phyloP scores from a whole-genome alignment of 768 basidiomycete species.

The Rhodosporidiobolus odoratus region DNA sequence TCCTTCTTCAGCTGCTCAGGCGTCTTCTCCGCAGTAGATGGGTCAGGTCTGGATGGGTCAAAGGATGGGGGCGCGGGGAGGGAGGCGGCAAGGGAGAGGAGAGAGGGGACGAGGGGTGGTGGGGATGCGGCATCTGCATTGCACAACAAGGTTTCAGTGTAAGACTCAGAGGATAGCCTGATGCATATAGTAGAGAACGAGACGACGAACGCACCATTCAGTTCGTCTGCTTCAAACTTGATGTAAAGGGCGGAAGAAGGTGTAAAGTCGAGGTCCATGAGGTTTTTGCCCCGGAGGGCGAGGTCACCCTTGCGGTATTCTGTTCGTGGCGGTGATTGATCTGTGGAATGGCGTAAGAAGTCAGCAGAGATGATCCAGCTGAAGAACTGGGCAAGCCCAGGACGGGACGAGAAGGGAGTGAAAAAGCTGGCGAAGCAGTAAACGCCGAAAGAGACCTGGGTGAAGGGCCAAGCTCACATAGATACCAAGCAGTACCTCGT shows the following conservation, averaged over 20 bases:
- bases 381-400: background rate
- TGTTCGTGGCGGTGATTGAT: slow-evolving; percentile 73
- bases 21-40: background rate
- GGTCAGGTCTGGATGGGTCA: slow-evolving; percentile 38
- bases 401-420: background rate
- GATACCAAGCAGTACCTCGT: slow-evolving; percentile 71
- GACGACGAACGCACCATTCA: slow-evolving; percentile 31
- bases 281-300: slow-evolving; percentile 60
- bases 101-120: slow-evolving; percentile 60
- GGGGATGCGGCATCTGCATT: slow-evolving; percentile 54
- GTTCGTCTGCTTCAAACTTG: slow-evolving; percentile 62
- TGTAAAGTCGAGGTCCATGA: slow-evolving; percentile 67
- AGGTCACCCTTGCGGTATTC: slow-evolving; percentile 79
- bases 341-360: slow-evolving; percentile 47
- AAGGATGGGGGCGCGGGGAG: slow-evolving; percentile 58
- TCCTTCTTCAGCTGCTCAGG: slow-evolving; percentile 2
- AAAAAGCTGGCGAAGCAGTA: too few species aligned
- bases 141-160: background rate
- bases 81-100: slow-evolving; percentile 61
- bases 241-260: slow-evolving; percentile 74
- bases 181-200: background rate
- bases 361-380: background rate
- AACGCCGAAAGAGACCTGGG: background rate
- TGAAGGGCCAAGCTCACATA: slow-evolving; percentile 57
- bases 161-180: background rate